Conservation (phyloP, 208 protist species). For the Sergeia podlipaevii region DNA sequence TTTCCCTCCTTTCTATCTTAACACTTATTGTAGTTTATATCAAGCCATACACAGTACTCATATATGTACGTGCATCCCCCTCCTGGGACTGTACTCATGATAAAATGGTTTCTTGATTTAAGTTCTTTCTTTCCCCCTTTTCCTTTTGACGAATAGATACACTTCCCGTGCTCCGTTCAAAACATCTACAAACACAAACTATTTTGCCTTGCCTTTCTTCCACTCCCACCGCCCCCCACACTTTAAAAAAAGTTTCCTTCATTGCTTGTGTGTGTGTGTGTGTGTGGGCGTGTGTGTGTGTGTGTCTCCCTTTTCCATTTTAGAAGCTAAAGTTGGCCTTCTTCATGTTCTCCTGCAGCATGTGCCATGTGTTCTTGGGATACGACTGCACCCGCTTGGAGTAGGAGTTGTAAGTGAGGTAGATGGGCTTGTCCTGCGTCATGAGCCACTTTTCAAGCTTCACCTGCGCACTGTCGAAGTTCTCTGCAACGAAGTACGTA, state of each 20-base stretch:
- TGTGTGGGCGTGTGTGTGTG: too few relatives aligned
- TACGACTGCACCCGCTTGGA: conserved; percentile 81
- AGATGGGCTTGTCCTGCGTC: conserved; percentile 76
- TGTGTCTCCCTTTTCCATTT: background rate
- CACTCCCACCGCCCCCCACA: background rate
- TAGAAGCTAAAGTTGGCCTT: conserved; percentile 33
- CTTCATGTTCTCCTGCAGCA: conserved; percentile 47
- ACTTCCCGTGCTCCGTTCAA: too few relatives aligned
- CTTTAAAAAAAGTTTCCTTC: background rate
- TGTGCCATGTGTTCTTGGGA: conserved; percentile 63
- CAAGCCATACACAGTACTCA: too few relatives aligned
- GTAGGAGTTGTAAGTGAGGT: conserved; percentile 91
- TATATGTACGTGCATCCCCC: too few relatives aligned
- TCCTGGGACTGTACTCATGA: too few relatives aligned
- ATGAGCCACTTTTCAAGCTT: conserved; percentile 82
- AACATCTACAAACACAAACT: too few relatives aligned
- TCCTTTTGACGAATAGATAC: too few relatives aligned
- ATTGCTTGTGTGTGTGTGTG: background rate
- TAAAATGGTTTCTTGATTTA: too few relatives aligned
- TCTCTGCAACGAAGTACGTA: conserved; percentile 92
- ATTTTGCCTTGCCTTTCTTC: too few relatives aligned
- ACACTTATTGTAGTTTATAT: too few relatives aligned
- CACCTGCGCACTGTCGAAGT: conserved; percentile 87
- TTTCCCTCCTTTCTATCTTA: too few relatives aligned
- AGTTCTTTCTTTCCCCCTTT: too few relatives aligned